Evolutionary conservation across 2,329 filamentous ascomycete species (phyloP).

Genomic region (Ceratocystis harringtonii): DNA sequence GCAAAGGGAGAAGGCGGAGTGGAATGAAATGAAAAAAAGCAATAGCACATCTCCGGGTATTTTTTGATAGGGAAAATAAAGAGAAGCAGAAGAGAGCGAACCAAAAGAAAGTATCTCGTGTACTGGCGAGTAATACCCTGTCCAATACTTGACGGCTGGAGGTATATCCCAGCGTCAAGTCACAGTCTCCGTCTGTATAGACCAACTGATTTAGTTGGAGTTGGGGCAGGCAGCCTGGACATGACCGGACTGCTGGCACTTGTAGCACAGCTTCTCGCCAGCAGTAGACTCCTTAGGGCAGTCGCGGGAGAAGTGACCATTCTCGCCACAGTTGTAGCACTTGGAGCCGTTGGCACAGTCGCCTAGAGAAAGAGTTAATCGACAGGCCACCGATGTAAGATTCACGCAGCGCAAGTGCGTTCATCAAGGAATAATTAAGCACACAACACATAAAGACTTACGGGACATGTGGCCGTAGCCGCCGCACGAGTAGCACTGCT

Average conservation of each 20-base stretch:
- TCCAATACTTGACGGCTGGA: background rate
- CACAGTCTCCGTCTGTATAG: no score
- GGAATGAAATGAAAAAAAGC: conserved; percentile 16
- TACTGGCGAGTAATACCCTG: background rate
- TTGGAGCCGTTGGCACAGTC: conserved; percentile 98
- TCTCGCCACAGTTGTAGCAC: conserved; percentile 97
- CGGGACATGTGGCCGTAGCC: conserved; percentile 94
- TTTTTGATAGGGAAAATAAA: conserved; percentile 3
- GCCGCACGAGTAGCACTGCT: conserved; percentile 97
- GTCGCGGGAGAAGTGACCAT: conserved; percentile 88
- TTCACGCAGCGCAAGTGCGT: no score
- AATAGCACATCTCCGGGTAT: conserved; percentile 4
- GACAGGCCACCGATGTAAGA: background rate
- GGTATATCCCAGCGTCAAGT: no score
- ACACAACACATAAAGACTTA: conserved; percentile 26
- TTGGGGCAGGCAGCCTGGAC: conserved; percentile 85
- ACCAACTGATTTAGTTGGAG: conserved; percentile 37
- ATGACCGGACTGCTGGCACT: conserved; percentile 72
- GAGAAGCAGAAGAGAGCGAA: background rate
- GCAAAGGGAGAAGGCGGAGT: background rate
- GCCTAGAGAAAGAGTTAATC: conserved; percentile 28
- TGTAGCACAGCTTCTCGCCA: conserved; percentile 97
- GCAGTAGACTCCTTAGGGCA: conserved; percentile 76
- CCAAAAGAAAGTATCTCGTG: background rate
- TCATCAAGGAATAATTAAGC: no score